These are phyloP conservation scores for Pisolithus albus DNA, from an alignment of 768 basidiomycete genomes.

Conservation along the genomic window DNA sequence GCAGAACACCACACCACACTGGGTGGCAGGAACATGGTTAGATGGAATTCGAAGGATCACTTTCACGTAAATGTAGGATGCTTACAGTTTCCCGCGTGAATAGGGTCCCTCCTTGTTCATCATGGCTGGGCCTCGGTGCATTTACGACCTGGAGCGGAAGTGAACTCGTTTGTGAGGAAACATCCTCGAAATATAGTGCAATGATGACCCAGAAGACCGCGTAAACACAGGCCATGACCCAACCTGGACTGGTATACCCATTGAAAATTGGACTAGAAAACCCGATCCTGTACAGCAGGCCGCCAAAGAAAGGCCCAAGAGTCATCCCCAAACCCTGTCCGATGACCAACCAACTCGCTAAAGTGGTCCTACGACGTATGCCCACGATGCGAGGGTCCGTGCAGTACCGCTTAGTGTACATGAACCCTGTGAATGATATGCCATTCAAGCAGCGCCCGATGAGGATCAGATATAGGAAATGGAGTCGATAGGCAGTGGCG, in stretches of 20 bases:
- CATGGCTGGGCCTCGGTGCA: background rate
- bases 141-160: background rate
- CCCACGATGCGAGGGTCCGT: conserved; percentile 62
- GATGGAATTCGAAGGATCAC: background rate
- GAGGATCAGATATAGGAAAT: conserved; percentile 63
- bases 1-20: conserved; percentile 50
- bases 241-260: conserved; percentile 60
- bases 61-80: too few relatives aligned
- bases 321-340: conserved; percentile 59
- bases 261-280: conserved; percentile 54
- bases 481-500: conserved; percentile 50
- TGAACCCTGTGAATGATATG: conserved; percentile 52
- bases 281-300: conserved; percentile 54
- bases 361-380: conserved; percentile 52
- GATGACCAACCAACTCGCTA: conserved; percentile 56
- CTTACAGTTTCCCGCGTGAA: too few relatives aligned
- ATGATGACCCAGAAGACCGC: conserved; percentile 41
- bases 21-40: conserved; percentile 18
- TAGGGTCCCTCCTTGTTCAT: too few relatives aligned
- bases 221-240: conserved; percentile 56
- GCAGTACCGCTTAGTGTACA: conserved; percentile 67
- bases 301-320: conserved; percentile 58
- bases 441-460: conserved; percentile 63
- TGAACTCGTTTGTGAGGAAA: conserved; percentile 11
- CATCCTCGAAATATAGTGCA: conserved; percentile 35